phyloP scores from a whole-genome alignment of 495 filamentous ascomycete species.

The Jackrogersella multiformis region DNA sequence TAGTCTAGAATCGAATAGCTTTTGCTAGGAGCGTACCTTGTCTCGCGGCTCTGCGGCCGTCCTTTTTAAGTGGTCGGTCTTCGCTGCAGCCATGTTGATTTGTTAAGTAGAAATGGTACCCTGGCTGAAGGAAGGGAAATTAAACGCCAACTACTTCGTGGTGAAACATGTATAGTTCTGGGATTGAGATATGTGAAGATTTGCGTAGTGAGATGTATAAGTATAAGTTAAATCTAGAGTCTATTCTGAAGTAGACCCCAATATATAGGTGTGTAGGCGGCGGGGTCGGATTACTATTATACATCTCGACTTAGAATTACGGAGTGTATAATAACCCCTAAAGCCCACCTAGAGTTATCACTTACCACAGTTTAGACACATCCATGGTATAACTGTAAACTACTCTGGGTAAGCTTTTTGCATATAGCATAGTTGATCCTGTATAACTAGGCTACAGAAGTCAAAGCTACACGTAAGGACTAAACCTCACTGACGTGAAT shows the following conservation, averaged over 20 bases:
- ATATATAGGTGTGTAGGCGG: not conserved
- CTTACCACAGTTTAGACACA: not conserved
- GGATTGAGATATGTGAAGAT: not conserved
- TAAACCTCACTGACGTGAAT: not conserved
- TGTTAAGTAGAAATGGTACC: not conserved
- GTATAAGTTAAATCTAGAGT: not conserved
- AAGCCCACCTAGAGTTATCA: not conserved
- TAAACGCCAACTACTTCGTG: not conserved
- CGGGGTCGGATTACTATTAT: constrained; percentile 26
- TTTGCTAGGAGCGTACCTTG: constrained; percentile 42
- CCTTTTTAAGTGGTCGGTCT: constrained; percentile 63
- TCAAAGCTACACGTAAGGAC: constrained; percentile 8
- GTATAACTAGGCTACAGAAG: not conserved
- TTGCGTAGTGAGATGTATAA: constrained; percentile 18
- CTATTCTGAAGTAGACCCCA: too few species aligned
- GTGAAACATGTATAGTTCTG: not conserved
- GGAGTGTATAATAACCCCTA: not conserved
- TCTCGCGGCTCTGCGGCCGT: constrained; percentile 78
- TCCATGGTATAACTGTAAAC: not conserved
- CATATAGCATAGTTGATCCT: not conserved
- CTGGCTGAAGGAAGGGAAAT: not conserved
- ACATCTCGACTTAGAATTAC: not conserved
- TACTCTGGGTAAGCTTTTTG: not conserved
- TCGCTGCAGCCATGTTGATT: constrained; percentile 24
- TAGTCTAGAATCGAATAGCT: constrained; percentile 3